These are phyloP conservation scores for Aureobasidium sp. DNA, from an alignment of 2,329 filamentous ascomycete genomes.

Conservation along the genomic window DNA sequence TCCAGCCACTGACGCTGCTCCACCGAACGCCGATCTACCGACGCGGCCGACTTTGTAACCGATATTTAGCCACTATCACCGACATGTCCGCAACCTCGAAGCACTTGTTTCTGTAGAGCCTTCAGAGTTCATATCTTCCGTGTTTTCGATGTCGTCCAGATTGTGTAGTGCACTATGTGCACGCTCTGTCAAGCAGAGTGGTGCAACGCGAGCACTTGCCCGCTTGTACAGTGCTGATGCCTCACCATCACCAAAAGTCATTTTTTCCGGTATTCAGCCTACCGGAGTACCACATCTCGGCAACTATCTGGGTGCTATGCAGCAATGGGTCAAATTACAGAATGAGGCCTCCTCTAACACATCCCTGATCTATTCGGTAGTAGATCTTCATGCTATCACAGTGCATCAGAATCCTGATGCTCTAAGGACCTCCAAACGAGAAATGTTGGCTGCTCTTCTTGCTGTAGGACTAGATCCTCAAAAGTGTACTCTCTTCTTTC, in stretches of 20 bases:
- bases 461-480: conserved; percentile 77
- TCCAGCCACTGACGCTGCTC: conserved; percentile 1
- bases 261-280: conserved; percentile 96
- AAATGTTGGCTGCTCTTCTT: conserved; percentile 72
- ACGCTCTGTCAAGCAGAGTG: neutral
- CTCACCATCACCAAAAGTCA: conserved; percentile 36
- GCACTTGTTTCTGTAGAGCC: neutral
- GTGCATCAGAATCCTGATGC: conserved; percentile 57
- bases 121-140: neutral
- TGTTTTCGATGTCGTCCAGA: neutral
- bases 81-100: neutral
- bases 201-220: neutral
- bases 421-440: conserved; percentile 58
- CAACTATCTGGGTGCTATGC: conserved; percentile 87
- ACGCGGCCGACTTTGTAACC: neutral
- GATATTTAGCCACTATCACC: neutral
- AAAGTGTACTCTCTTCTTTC: conserved; percentile 73
- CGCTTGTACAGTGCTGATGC: neutral
- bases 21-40: neutral
- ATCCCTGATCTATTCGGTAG: conserved; percentile 74
- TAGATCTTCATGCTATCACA: conserved; percentile 92
- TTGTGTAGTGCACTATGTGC: neutral
- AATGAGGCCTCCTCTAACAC: conserved; percentile 50
- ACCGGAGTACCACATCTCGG: conserved; percentile 90
- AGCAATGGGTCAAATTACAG: conserved; percentile 79